Conservation (phyloP, 768 basidiomycete species). For the Boletus rufocinnamomeus region DNA sequence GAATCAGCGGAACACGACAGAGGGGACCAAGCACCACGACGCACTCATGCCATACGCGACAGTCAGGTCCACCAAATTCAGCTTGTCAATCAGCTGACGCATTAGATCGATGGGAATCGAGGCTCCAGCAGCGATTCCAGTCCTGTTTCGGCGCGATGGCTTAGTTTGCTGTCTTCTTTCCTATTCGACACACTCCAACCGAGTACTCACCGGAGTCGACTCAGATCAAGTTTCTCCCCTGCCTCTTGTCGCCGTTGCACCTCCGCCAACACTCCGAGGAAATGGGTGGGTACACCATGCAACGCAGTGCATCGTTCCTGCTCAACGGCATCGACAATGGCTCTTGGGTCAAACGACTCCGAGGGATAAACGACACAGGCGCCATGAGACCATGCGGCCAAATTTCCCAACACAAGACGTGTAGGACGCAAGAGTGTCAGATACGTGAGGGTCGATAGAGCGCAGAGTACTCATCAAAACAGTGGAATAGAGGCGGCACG, state of each 20-base stretch:
- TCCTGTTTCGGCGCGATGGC: constrained; percentile 42
- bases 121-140: constrained; percentile 82
- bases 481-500: constrained; percentile 82
- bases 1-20: constrained; percentile 5
- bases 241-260: constrained; percentile 52
- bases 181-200: too few species aligned
- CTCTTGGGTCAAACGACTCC: constrained; percentile 57
- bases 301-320: constrained; percentile 74
- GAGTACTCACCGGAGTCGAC: constrained; percentile 50
- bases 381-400: constrained; percentile 76
- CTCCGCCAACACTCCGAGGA: constrained; percentile 71
- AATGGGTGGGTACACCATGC: constrained; percentile 87
- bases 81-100: constrained; percentile 63
- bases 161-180: not conserved
- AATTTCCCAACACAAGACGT: constrained; percentile 82
- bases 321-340: constrained; percentile 70
- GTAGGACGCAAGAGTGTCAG: constrained; percentile 21
- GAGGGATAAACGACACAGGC: constrained; percentile 77
- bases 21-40: constrained; percentile 27
- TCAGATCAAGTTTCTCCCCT: constrained; percentile 51
- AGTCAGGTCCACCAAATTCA: constrained; percentile 72
- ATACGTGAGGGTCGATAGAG: constrained; percentile 8
- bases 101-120: constrained; percentile 79
- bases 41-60: constrained; percentile 87
- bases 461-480: constrained; percentile 71